Conservation (phyloP, 768 basidiomycete species). For the Gymnopilus dilepis region DNA sequence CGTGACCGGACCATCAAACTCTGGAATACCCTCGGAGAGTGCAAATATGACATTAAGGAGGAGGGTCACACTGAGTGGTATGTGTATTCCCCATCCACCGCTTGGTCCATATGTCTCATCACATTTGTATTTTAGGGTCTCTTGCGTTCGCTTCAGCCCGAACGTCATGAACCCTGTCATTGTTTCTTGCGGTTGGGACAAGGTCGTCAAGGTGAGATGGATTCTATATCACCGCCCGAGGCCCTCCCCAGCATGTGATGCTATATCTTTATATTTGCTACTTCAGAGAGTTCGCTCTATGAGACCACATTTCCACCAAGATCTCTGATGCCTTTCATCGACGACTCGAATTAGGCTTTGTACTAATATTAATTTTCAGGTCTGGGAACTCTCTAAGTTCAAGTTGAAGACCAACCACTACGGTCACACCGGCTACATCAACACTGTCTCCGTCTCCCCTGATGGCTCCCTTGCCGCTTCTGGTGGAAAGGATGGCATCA, state of each 20-base stretch:
- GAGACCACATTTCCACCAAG: slow-evolving; percentile 87
- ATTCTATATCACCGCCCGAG: slow-evolving; percentile 5
- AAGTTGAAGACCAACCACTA: slow-evolving; percentile 99
- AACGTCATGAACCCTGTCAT: slow-evolving; percentile 98
- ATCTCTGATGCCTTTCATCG: slow-evolving; percentile 64
- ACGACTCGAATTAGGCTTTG: slow-evolving; percentile 23
- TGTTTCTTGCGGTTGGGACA: slow-evolving; percentile 99
- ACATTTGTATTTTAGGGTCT: slow-evolving; percentile 72
- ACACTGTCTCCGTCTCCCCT: slow-evolving; percentile 97
- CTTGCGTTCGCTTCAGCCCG: slow-evolving; percentile 98
- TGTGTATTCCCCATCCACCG: slow-evolving; percentile 23
- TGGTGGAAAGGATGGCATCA: slow-evolving; percentile 99
- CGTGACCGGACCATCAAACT: slow-evolving; percentile 98
- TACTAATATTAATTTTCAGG: slow-evolving; percentile 51
- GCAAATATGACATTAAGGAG: slow-evolving; percentile 99
- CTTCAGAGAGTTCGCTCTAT: slow-evolving; percentile 81
- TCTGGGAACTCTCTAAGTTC: slow-evolving; percentile 99
- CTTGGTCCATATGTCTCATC: slow-evolving; percentile 19
- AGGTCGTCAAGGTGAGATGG: slow-evolving; percentile 93
- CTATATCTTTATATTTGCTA: slow-evolving; percentile 77
- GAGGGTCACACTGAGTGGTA: slow-evolving; percentile 97
- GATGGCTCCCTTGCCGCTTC: slow-evolving; percentile 99
- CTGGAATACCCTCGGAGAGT: slow-evolving; percentile 99
- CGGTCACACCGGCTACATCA: slow-evolving; percentile 99
- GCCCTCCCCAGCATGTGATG: slow-evolving; percentile 32